Conservation (phyloP, 2,329 filamentous ascomycete species). For the Botrytis fabae region DNA sequence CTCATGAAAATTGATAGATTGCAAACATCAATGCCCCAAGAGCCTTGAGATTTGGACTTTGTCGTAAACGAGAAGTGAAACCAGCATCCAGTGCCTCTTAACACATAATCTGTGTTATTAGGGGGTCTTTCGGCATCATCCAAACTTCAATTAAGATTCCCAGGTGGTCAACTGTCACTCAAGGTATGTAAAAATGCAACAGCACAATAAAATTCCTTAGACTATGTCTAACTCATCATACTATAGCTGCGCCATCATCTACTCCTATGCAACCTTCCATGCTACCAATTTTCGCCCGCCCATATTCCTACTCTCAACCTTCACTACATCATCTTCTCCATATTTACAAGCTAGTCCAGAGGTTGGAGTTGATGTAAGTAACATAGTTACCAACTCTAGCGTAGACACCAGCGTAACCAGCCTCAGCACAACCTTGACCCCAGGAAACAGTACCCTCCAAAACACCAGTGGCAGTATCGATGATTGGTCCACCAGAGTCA, state of each 20-base stretch:
- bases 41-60: background rate
- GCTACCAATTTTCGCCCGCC: background rate
- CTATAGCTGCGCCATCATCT: background rate
- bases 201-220: background rate
- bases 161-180: background rate
- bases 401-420: constrained; percentile 30
- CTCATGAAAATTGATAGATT: background rate
- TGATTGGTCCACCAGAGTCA: constrained; percentile 33
- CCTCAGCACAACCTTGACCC: constrained; percentile 31
- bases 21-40: background rate
- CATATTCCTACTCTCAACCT: background rate
- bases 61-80: background rate
- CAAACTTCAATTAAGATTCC: background rate
- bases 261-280: background rate
- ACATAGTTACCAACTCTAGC: constrained; percentile 29
- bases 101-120: background rate
- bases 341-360: constrained; percentile 9
- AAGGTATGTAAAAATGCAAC: background rate
- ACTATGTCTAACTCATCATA: background rate
- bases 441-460: constrained; percentile 31
- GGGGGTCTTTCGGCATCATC: background rate
- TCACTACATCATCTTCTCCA: background rate
- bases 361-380: constrained; percentile 12
- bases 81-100: background rate
- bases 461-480: constrained; percentile 28